Evolutionary conservation across 2,329 filamentous ascomycete genomes (phyloP).

Genomic region (Penicillium nordicum): DNA sequence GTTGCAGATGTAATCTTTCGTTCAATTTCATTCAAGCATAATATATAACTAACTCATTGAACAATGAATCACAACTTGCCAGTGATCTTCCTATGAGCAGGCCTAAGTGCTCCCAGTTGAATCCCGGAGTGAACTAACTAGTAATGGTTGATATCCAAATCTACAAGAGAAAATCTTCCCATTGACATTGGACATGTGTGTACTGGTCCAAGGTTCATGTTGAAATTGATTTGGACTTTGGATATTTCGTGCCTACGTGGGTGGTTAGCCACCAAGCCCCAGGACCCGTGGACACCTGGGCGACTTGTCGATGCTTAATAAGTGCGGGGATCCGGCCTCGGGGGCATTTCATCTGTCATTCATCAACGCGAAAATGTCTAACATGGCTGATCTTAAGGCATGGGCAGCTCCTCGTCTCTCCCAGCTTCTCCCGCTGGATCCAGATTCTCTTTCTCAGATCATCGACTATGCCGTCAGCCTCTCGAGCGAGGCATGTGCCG

Average conservation of each 20-base stretch:
- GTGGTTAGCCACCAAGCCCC: too few species aligned
- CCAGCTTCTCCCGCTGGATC: conserved; percentile 76
- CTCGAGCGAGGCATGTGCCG: conserved; percentile 71
- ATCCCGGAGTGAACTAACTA: too few species aligned
- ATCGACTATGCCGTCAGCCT: conserved; percentile 76
- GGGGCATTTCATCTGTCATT: background rate
- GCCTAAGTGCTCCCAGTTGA: too few species aligned
- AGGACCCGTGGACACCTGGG: too few species aligned
- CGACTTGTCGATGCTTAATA: background rate
- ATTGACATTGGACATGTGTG: background rate
- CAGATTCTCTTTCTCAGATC: conserved; percentile 78
- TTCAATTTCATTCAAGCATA: too few species aligned
- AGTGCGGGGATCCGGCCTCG: background rate
- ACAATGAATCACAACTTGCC: too few species aligned
- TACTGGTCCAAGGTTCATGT: background rate
- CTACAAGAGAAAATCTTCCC: background rate
- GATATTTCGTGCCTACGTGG: background rate
- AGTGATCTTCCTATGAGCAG: too few species aligned
- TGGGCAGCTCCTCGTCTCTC: conserved; percentile 71
- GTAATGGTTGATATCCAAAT: background rate
- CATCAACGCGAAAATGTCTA: background rate
- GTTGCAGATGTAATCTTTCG: too few species aligned
- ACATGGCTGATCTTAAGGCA: conserved; percentile 33
- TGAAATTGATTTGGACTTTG: background rate
- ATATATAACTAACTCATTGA: too few species aligned